Base-by-base conservation (phyloP, 1,139 yeast genomes). In the Arxiozyma slooffiae region DNA sequence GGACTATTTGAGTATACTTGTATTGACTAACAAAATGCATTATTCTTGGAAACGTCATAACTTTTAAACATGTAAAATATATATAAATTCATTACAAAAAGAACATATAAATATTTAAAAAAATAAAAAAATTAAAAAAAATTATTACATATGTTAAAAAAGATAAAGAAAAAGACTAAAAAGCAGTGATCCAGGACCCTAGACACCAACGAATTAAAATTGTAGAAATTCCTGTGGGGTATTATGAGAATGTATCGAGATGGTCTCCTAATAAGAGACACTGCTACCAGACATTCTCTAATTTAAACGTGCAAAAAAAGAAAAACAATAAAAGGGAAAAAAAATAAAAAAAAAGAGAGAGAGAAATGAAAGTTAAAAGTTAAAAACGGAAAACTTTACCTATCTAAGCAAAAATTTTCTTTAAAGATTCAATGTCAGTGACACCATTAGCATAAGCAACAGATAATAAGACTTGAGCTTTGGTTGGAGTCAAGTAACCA, bases 401-500 rank as follows among this genome's bases (percentile, higher is more conserved):
- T 20, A 17, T 36, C 18, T n/a, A 24, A 50, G 59, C 57, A 56
- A 57, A 59, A 34, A 57, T n/a, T 23, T 38, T 26, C 23, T 37
- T 48, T 24, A 59, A 43, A 20, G 48, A 49, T 5, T 51, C 41
- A 4, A 61, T 48, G 42, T 49, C 49, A 21, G 54, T 57, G 37
- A 60, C 64, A 38, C 53, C 52, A 53, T 61, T 61, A 39, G 52
- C 53, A 2, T 58, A 51, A 14, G 66, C 66, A 41, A 64, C 53
- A 16, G 63, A 51, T 20, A 61, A 49, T 43, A 64, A 51, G n/a
- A 62, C 50, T 50, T 63, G 65, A 7, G 66, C 63, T 52, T 64
- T 59, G 23, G 54, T 48, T 39, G 67, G 66, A 20, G 62, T 52
- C 50, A 64, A 50, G 52, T 54, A 57, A 34, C 67, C 67, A n/a